These are phyloP conservation scores for Scutellaria minor DNA, from an alignment of 257 asterid species.

Conservation along the genomic window DNA sequence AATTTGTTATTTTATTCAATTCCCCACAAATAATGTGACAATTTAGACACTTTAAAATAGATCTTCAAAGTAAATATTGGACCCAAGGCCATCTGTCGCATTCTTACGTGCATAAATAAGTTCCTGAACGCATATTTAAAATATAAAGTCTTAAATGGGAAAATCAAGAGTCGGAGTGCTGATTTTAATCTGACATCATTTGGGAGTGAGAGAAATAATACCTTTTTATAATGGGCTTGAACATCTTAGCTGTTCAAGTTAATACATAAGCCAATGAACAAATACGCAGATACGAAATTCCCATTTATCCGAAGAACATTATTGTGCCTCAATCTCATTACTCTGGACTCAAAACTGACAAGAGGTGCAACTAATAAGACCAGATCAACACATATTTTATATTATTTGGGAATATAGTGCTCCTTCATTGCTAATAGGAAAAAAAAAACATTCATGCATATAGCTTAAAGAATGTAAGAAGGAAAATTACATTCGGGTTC, in stretches of 20 bases:
- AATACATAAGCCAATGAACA: constrained; percentile 20
- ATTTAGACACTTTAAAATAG: constrained; percentile 6
- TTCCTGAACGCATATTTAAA: not conserved
- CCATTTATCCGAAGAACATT: constrained; percentile 4
- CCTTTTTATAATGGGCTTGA: not conserved
- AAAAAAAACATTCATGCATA: constrained; percentile 18
- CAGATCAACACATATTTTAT: constrained; percentile 18
- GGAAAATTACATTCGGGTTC: constrained; percentile 33
- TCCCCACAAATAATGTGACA: not conserved
- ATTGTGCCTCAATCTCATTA: constrained; percentile 5
- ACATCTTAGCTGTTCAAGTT: constrained; percentile 10
- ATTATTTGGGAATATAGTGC: not conserved
- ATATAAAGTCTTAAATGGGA: not conserved
- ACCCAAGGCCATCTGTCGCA: constrained; percentile 17
- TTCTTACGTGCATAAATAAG: constrained; percentile 9
- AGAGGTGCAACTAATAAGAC: constrained; percentile 2
- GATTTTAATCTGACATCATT: constrained; percentile 10
- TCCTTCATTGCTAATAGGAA: not conserved
- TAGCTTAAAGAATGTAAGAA: constrained; percentile 31
- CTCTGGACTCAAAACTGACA: constrained; percentile 7
- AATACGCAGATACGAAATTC: constrained; percentile 10
- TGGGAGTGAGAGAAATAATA: not conserved
- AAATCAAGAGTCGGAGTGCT: constrained; percentile 16
- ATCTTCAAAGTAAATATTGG: constrained; percentile 8
- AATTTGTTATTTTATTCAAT: constrained; percentile 14